phyloP scores from a whole-genome alignment of 306 rosid species.

The Datisca glomerata region DNA sequence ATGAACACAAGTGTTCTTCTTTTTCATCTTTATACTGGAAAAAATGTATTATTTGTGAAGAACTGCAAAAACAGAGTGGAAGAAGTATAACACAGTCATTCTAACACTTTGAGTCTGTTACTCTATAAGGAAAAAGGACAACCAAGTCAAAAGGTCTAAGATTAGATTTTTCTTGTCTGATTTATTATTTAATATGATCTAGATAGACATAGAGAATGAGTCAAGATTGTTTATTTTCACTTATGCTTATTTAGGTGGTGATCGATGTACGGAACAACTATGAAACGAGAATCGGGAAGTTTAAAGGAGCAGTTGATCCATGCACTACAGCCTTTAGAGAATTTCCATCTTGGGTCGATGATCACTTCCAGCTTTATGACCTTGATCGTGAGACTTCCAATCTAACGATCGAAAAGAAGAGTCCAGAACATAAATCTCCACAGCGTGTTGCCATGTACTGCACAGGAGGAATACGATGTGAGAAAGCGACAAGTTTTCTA shows the following conservation, averaged over 20 bases:
- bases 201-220: no score
- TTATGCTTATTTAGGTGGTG: conserved; percentile 45
- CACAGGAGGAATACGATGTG: conserved; percentile 97
- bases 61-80: no score
- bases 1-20: no score
- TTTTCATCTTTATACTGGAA: no score
- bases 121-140: no score
- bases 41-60: no score
- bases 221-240: no score
- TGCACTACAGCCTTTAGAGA: conserved; percentile 68
- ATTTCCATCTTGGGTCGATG: conserved; percentile 86
- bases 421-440: conserved; percentile 31
- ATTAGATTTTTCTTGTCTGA: no score
- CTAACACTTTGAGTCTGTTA: no score
- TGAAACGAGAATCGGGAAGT: conserved; percentile 89
- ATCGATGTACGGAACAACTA: conserved; percentile 84
- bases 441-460: conserved; percentile 90
- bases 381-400: conserved; percentile 18
- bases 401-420: conserved; percentile 19
- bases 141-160: no score
- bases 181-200: no score
- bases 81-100: no score
- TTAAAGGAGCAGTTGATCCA: conserved; percentile 90
- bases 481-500: conserved; percentile 90
- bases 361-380: conserved; percentile 34